Conservation (phyloP, 495 filamentous ascomycete genomes). For the Aspergillus indologenus region DNA sequence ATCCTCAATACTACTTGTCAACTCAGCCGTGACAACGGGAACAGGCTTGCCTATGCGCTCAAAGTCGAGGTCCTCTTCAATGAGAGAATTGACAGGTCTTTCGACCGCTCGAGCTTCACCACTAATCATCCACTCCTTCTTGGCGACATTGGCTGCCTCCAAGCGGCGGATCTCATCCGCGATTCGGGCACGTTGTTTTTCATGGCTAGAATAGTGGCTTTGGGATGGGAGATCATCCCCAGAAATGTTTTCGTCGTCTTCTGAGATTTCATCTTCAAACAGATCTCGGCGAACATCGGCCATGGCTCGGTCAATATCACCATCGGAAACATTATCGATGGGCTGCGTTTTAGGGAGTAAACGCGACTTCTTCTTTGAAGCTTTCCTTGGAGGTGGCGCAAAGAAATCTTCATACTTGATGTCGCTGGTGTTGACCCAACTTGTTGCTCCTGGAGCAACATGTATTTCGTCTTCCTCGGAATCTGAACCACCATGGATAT, state of each 20-base stretch:
- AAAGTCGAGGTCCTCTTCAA: conserved; percentile 95
- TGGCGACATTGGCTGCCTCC: conserved; percentile 84
- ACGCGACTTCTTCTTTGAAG: conserved; percentile 46
- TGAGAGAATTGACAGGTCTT: conserved; percentile 82
- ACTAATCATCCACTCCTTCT: conserved; percentile 84
- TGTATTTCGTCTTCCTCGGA: conserved; percentile 53
- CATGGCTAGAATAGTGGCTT: conserved; percentile 70
- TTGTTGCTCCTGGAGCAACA: conserved; percentile 42
- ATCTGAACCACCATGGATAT: conserved; percentile 57
- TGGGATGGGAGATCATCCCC: conserved; percentile 43
- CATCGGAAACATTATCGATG: conserved; percentile 41
- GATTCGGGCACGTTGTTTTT: conserved; percentile 79
- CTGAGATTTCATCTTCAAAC: conserved; percentile 72
- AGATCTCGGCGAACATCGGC: conserved; percentile 85
- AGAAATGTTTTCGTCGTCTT: conserved; percentile 43
- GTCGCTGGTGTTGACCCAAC: conserved; percentile 72
- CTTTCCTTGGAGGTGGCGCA: conserved; percentile 73
- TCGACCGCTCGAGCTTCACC: conserved; percentile 84
- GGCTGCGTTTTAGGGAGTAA: conserved; percentile 52
- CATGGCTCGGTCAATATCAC: conserved; percentile 81
- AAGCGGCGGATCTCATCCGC: conserved; percentile 86
- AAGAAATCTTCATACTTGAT: conserved; percentile 90
- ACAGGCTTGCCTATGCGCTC: conserved; percentile 95
- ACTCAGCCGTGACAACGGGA: conserved; percentile 89
- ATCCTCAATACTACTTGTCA: conserved; percentile 88